Evolutionary conservation across 148 eudicot species (phyloP).

Genomic region (Chenopodium quinoa): DNA sequence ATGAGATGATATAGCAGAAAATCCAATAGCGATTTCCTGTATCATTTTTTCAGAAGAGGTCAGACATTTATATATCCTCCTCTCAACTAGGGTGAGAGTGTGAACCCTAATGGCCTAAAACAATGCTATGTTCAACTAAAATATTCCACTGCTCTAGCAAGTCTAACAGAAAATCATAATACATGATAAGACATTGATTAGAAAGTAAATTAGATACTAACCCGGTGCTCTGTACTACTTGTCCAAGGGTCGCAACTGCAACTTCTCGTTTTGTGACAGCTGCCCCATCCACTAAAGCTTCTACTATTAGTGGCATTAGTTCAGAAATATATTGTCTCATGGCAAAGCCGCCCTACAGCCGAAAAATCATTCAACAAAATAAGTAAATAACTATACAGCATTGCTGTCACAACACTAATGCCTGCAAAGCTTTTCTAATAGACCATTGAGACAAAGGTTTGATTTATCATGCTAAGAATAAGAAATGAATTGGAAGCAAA

Average conservation of each 20-base stretch:
- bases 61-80: background rate
- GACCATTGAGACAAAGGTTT: background rate
- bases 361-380: background rate
- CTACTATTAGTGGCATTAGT: slow-evolving; percentile 91
- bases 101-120: background rate
- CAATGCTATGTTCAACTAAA: background rate
- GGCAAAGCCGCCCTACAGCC: slow-evolving; percentile 88
- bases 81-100: background rate
- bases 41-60: background rate
- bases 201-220: slow-evolving; percentile 28
- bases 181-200: background rate
- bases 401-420: background rate
- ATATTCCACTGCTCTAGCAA: background rate
- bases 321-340: slow-evolving; percentile 87
- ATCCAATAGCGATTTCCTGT: background rate
- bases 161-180: background rate
- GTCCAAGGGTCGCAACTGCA: slow-evolving; percentile 96
- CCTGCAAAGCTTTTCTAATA: background rate
- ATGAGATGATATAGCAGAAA: background rate
- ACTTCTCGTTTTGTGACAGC: slow-evolving; percentile 96
- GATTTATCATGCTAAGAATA: background rate
- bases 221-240: slow-evolving; percentile 99
- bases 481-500: background rate
- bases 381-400: background rate
- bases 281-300: slow-evolving; percentile 92